phyloP scores from a whole-genome alignment of 2,329 filamentous ascomycete genomes.

The Alternaria conjuncta region DNA sequence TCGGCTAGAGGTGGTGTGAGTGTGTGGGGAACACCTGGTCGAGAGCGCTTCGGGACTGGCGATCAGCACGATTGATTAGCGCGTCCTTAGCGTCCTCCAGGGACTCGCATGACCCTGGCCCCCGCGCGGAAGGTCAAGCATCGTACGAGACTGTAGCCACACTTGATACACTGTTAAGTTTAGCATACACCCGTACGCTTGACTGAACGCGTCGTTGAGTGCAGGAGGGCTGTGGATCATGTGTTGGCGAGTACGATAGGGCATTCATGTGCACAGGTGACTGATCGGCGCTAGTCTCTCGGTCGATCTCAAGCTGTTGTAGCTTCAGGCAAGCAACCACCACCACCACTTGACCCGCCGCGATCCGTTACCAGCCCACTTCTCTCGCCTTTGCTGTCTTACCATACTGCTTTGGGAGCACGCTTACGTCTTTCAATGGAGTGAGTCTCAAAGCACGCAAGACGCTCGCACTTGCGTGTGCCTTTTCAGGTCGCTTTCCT shows the following conservation, averaged over 20 bases:
- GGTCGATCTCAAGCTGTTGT: conserved; percentile 2
- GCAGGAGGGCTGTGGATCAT: conserved; percentile 3
- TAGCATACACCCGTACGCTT: conserved; percentile 6
- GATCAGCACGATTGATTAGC: conserved; percentile 19
- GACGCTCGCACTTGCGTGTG: background rate
- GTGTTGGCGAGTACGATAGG: conserved; percentile 2
- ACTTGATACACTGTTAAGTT: conserved; percentile 4
- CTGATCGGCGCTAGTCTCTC: conserved; percentile 11
- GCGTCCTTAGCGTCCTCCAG: conserved; percentile 15
- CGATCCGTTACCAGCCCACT: conserved; percentile 5
- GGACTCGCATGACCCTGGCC: conserved; percentile 27
- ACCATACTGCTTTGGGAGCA: conserved; percentile 3
- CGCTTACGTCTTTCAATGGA: background rate
- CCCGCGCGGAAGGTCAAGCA: conserved; percentile 14
- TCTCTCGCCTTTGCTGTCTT: conserved; percentile 1
- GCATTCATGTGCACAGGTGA: conserved; percentile 3
- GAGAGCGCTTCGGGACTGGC: conserved; percentile 24
- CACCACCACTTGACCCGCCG: background rate
- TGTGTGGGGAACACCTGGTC: conserved; percentile 14
- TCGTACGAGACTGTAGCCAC: conserved; percentile 14
- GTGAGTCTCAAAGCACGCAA: background rate
- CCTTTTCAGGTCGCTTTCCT: background rate
- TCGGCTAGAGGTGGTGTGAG: conserved; percentile 10
- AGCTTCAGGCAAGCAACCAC: conserved; percentile 9
- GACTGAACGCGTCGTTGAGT: conserved; percentile 7